phyloP scores from a whole-genome alignment of 2,329 filamentous ascomycete genomes.

The Pyrenophora teres region DNA sequence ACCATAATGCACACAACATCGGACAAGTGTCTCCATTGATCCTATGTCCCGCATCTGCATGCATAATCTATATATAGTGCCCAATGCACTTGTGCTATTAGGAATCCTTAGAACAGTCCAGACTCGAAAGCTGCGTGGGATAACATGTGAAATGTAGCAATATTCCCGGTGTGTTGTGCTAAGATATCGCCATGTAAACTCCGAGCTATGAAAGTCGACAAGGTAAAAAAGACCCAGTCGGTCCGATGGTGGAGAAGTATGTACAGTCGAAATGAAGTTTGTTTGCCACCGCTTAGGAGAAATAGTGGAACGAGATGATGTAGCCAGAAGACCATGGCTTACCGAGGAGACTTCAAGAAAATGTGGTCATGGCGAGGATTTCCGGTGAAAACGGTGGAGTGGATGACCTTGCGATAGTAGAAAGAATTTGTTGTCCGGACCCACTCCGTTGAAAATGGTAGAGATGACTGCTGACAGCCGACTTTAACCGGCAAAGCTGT shows the following conservation, averaged over 20 bases:
- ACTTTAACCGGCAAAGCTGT: constrained; percentile 20
- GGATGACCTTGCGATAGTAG: constrained; percentile 4
- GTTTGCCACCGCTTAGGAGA: neutral
- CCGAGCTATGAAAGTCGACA: constrained; percentile 12
- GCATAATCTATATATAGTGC: neutral
- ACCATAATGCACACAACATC: no score
- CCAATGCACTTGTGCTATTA: constrained; percentile 5
- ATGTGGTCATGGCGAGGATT: neutral
- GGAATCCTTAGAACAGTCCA: neutral
- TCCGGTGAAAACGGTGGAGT: constrained; percentile 11
- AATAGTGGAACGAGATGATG: constrained; percentile 1
- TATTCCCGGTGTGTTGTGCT: neutral
- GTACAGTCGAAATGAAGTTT: constrained; percentile 12
- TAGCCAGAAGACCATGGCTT: neutral
- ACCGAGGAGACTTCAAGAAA: neutral
- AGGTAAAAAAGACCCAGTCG: constrained; percentile 3
- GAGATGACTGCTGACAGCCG: constrained; percentile 20
- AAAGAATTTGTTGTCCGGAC: constrained; percentile 18
- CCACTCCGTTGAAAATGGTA: constrained; percentile 20
- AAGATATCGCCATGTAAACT: constrained; percentile 10
- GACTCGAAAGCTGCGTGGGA: neutral
- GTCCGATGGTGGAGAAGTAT: constrained; percentile 15
- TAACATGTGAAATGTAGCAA: constrained; percentile 3
- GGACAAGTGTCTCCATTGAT: no score
- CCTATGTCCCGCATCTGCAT: no score